Evolutionary conservation across 2,329 filamentous ascomycete genomes (phyloP), one percentile per base, ranked within the genome.

Genomic region (Aspergillus sp.): DNA sequence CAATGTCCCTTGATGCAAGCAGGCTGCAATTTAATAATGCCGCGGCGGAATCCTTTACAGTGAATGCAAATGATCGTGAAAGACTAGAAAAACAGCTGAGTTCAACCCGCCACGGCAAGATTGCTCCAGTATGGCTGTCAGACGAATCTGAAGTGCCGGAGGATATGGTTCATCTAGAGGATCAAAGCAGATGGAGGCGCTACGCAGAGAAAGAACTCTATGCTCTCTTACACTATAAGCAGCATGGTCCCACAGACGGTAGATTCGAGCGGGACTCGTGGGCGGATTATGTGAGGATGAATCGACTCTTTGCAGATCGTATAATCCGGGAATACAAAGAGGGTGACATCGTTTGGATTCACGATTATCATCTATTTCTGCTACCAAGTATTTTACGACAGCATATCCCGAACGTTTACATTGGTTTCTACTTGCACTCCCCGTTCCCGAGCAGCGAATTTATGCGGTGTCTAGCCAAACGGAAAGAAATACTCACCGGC

Each of bases 391-490:
- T 98, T 79, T 80, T 98, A 58, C 88, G 93, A 48, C 92, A 96
- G 73, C 86, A 89, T 42, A 81, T 93, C 17, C 90, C 92, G 4
- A 90, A 92, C 73, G 90, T 96, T 76, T 96, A 96, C 78, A 93
- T 97, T 70, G 89, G 91, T 54, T 97, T 97, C 80, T 98, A 91
- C 79, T 81, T 98, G 47, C 93, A 98, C 75, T 89, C 91, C 46
- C 93, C 93, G 0, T 98, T 98, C 75, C 93, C 93, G 34, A 96
- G 92, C 76, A 96, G 91, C 80, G 95, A 98, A 75, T 97, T 96
- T 71, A 86, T 97, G 72, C 86, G 93, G 48, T 96, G 93, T 73
- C 80, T 97, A 56, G 90, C 91, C 39, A 86, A 91, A 63, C 86
- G 93, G 65, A 96, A 96, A 75, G 92, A 97, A 72, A 83, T 98